Conservation (phyloP, 352 stramenopile genomes). For the Phytophthora tentaculata region DNA sequence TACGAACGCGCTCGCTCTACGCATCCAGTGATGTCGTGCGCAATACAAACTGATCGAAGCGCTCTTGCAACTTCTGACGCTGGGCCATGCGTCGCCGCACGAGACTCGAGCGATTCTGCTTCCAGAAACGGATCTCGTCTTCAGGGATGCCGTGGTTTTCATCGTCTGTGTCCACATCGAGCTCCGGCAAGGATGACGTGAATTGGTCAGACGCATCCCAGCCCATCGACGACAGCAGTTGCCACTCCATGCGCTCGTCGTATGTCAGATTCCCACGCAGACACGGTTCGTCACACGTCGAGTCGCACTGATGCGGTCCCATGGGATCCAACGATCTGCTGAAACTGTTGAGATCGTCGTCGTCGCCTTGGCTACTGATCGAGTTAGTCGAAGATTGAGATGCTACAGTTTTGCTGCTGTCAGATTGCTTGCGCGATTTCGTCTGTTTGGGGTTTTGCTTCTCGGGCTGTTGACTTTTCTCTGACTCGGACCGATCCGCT, state of each 20-base stretch:
- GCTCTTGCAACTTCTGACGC: constrained; percentile 85
- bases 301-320: constrained; percentile 58
- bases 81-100: constrained; percentile 80
- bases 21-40: constrained; percentile 59
- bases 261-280: constrained; percentile 54
- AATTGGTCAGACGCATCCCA: constrained; percentile 76
- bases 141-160: constrained; percentile 84
- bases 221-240: constrained; percentile 86
- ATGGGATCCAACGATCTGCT: constrained; percentile 44
- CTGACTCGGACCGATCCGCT: constrained; percentile 45
- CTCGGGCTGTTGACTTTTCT: constrained; percentile 42
- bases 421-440: constrained; percentile 31
- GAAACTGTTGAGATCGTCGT: constrained; percentile 48
- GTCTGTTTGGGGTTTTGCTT: constrained; percentile 39
- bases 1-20: constrained; percentile 22
- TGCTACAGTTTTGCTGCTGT: constrained; percentile 37
- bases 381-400: constrained; percentile 57
- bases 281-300: constrained; percentile 59
- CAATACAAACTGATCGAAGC: constrained; percentile 86
- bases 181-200: constrained; percentile 63
- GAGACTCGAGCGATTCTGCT: constrained; percentile 79
- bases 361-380: constrained; percentile 47
- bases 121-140: constrained; percentile 88
- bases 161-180: constrained; percentile 79
- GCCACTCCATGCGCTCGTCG: constrained; percentile 77